Conservation (phyloP, 805 yeast species). For the Candida easanensis region DNA sequence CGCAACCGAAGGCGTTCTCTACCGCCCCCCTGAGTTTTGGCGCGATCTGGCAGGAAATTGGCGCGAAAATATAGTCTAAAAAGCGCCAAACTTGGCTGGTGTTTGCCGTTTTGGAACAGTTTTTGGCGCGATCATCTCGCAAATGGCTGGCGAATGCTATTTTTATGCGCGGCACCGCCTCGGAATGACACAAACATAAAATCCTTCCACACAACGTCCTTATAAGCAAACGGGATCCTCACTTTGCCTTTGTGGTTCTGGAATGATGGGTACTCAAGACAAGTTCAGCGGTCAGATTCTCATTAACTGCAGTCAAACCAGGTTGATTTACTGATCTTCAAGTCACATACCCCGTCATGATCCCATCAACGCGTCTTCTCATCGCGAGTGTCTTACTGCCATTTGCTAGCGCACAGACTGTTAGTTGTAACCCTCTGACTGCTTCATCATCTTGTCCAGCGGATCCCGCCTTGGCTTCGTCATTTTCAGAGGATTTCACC, state of each 20-base stretch:
- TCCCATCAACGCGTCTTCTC: not conserved
- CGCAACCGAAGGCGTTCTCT: no score
- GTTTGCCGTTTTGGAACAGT: not conserved
- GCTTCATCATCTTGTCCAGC: conserved; percentile 36
- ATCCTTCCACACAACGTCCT: not conserved
- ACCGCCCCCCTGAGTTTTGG: not conserved
- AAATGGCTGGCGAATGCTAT: conserved; percentile 1
- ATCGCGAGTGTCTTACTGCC: conserved; percentile 3
- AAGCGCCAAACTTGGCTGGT: not conserved
- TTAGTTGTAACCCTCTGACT: conserved; percentile 45
- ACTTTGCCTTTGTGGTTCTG: not conserved
- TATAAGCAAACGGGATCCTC: not conserved
- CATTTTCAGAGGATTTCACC: conserved; percentile 51
- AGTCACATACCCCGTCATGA: not conserved
- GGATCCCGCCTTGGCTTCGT: conserved; percentile 61
- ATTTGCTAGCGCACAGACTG: conserved; percentile 15
- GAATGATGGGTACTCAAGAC: no score
- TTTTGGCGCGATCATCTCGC: not conserved
- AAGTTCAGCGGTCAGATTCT: no score
- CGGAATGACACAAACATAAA: conserved; percentile 1
- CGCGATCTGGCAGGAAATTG: not conserved
- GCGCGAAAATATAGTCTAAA: not conserved
- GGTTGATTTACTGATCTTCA: no score
- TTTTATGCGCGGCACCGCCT: conserved; percentile 1
- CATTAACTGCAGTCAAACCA: no score